phyloP scores from a whole-genome alignment of 2,329 filamentous ascomycete genomes.

The Fragosphaeria purpurea region DNA sequence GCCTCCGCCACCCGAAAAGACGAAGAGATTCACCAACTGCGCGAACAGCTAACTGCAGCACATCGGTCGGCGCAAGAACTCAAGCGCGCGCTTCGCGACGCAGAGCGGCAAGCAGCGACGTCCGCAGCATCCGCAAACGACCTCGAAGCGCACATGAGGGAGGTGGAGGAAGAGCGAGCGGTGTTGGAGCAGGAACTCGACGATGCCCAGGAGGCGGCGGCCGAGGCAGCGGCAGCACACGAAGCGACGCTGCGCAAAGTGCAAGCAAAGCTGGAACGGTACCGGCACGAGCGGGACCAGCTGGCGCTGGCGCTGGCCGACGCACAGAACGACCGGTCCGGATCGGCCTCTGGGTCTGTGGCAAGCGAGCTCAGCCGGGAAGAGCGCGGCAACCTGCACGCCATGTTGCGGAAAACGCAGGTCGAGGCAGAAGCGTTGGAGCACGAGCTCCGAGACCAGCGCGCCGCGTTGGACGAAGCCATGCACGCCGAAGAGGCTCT shows the following conservation, averaged over 20 bases:
- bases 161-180: slow-evolving; percentile 49
- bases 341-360: slow-evolving; percentile 8
- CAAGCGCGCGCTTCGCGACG: slow-evolving; percentile 38
- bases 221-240: slow-evolving; percentile 35
- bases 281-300: slow-evolving; percentile 37
- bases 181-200: slow-evolving; percentile 49
- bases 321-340: slow-evolving; percentile 15
- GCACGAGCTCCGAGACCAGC: slow-evolving; percentile 59
- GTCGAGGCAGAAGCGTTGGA: slow-evolving; percentile 60
- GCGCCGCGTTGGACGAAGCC: slow-evolving; percentile 51
- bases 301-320: slow-evolving; percentile 24
- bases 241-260: slow-evolving; percentile 33
- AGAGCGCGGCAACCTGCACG: slow-evolving; percentile 50
- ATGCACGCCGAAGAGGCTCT: slow-evolving; percentile 48
- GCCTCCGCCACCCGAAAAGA: slow-evolving; percentile 32
- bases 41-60: slow-evolving; percentile 49
- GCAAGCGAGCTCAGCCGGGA: slow-evolving; percentile 34
- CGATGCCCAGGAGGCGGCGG: slow-evolving; percentile 40
- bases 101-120: slow-evolving; percentile 35
- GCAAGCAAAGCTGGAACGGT: slow-evolving; percentile 40
- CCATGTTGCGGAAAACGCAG: slow-evolving; percentile 51
- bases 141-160: slow-evolving; percentile 44
- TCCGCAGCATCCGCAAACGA: slow-evolving; percentile 25
- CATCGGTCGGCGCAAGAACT: slow-evolving; percentile 50
- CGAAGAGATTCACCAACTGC: slow-evolving; percentile 45